Base-by-base conservation (phyloP, 352 stramenopile genomes). In the Pythium apleroticum region DNA sequence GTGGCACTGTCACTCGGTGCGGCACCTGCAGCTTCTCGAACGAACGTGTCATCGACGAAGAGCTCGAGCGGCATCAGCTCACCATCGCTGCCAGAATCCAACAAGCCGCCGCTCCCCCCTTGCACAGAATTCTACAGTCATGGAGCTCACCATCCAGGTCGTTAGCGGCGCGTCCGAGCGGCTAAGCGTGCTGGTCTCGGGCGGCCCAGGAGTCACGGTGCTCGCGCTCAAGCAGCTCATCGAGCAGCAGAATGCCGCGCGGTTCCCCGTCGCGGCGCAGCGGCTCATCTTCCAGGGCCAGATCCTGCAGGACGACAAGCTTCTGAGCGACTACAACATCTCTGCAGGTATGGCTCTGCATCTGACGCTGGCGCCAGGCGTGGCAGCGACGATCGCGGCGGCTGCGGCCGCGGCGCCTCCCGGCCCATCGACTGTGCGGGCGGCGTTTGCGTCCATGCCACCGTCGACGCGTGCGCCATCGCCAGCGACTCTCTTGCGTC, bases 281-380 rank as follows among this genome's bases (percentile, higher is more conserved):
- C 86, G 86, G 11, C 73, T 95, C 39, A 95, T 95, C 60, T 95
- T 95, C 70, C 84, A 95, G 65, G 86, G 86, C 19, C 84, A 92
- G 63, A 91, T 95, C 71, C 67, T 95, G 27, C 80, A 93, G 68
- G 73, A 95, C 69, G 81, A 76, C 50, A 86, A 88, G 53, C 52
- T 71, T 11, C 64, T 95, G 60, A 65, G 65, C 60, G 84, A 86
- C 17, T 95, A 95, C 75, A 69, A 75, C 66, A 76, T 95, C 59
- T 55, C 52, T 2, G 60, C 71, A 0, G 87, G 80, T 37, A 89
- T 84, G 62, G 84, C 85, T 27, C 54, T 95, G 57, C 87, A 95
- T 53, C 69, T 95, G 57, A 92, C 84, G 46, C 65, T 93, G 20
- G 76, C 72, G 10, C 80, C 73, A 0, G 65, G 63, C 3, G 66